A percentile compares a stretch with the other conserved stretches of the same genome.
These are phyloP conservation scores for Oryza rufipogon DNA, from an alignment of 176 grass and related monocot species.

Conservation along the genomic window DNA sequence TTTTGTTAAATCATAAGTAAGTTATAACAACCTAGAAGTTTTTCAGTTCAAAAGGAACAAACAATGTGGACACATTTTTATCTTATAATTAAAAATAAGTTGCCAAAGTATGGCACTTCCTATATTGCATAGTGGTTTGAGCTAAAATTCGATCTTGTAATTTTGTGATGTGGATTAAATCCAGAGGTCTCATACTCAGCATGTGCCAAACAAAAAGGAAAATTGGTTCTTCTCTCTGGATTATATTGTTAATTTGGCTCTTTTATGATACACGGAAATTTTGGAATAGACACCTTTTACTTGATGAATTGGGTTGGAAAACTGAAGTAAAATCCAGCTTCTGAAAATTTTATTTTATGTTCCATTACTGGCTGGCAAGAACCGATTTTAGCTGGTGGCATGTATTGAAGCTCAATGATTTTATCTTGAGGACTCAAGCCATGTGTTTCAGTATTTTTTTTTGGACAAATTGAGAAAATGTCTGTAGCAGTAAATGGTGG, in stretches of 20 bases:
- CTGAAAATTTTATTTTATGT: background rate
- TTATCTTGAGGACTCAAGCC: background rate
- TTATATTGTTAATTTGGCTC: background rate
- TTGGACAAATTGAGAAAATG: background rate
- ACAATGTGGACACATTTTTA: background rate
- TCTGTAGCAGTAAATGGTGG: background rate
- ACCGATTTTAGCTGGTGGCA: too few species aligned
- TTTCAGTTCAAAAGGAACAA: background rate
- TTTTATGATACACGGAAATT: background rate
- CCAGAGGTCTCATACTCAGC: background rate
- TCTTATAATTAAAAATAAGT: background rate
- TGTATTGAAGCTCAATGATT: background rate
- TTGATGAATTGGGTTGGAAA: background rate
- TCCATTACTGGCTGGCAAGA: too few species aligned
- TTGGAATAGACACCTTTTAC: background rate
- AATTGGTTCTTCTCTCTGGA: slow-evolving; percentile 4
- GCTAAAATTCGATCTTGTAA: background rate
- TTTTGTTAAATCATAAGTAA: background rate
- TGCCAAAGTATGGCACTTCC: background rate
- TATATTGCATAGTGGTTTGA: background rate
- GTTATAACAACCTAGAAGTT: background rate
- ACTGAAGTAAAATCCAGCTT: background rate
- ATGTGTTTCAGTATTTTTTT: background rate
- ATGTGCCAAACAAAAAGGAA: background rate
- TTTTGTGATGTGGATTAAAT: background rate